phyloP scores from a whole-genome alignment of 257 asterid genomes.

The Fraxinus pennsylvanica region DNA sequence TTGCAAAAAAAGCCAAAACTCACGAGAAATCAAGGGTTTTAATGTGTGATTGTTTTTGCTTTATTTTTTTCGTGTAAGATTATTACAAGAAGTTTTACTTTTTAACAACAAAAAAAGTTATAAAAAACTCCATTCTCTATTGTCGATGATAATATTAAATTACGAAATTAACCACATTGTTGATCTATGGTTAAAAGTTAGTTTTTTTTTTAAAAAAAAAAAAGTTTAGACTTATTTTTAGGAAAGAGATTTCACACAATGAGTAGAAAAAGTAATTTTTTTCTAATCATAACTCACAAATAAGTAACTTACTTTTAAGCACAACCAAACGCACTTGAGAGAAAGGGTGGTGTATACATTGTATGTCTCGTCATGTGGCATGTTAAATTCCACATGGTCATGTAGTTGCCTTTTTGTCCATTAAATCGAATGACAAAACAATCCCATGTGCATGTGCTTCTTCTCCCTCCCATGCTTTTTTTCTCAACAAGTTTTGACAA shows the following conservation, averaged over 20 bases:
- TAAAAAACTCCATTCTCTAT: too few relatives aligned
- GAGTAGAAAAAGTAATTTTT: background rate
- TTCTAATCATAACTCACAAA: too few relatives aligned
- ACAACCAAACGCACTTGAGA: background rate
- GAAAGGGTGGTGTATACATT: background rate
- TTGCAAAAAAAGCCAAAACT: constrained; percentile 2
- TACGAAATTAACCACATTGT: too few relatives aligned
- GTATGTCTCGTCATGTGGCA: background rate
- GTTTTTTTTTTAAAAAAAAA: too few relatives aligned
- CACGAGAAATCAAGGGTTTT: background rate
- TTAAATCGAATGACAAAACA: background rate
- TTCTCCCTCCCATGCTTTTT: background rate
- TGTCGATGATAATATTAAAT: too few relatives aligned
- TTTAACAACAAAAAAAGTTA: too few relatives aligned
- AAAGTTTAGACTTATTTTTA: too few relatives aligned
- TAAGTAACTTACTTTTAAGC: background rate
- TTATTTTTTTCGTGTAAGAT: background rate
- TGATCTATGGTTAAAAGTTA: too few relatives aligned
- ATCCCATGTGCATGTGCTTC: background rate
- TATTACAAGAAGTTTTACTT: background rate
- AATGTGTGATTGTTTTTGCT: background rate
- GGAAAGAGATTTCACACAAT: background rate
- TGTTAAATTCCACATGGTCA: background rate
- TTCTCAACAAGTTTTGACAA: background rate
- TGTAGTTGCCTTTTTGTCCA: background rate